Conservation (phyloP, 345 rosid genomes). For the Pistacia atlantica region DNA sequence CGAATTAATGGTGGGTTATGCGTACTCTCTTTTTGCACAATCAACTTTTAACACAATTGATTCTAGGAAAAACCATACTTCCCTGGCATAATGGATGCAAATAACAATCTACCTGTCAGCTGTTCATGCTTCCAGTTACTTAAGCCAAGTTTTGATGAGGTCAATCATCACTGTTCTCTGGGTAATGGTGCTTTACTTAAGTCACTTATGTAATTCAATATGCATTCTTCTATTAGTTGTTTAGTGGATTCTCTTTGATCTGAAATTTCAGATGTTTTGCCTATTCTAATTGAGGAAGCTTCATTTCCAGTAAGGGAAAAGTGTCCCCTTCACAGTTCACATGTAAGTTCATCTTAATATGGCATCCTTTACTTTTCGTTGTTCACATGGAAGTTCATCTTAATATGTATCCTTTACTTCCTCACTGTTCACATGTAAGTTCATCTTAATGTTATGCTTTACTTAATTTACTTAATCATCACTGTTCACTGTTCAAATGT, state of each 20-base stretch:
- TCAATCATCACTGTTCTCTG: constrained; percentile 37
- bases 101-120: constrained; percentile 30
- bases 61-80: constrained; percentile 30
- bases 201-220: constrained; percentile 1
- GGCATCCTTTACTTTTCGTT: neutral
- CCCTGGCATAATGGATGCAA: constrained; percentile 28
- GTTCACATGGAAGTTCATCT: no score
- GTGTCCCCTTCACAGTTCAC: constrained; percentile 38
- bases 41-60: neutral
- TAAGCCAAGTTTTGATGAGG: constrained; percentile 44
- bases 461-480: no score
- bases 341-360: constrained; percentile 36
- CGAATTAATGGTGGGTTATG: neutral
- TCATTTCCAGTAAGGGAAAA: constrained; percentile 47
- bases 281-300: constrained; percentile 53
- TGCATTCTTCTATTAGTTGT: neutral
- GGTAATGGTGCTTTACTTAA: constrained; percentile 26
- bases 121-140: constrained; percentile 40
- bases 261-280: constrained; percentile 55
- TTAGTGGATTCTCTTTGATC: constrained; percentile 12
- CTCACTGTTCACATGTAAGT: no score
- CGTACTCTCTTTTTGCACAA: no score
- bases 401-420: no score
- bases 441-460: neutral
- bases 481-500: constrained; percentile 32